Evolutionary conservation across 805 yeast species (phyloP).

Genomic region (Metschnikowia orientalis): DNA sequence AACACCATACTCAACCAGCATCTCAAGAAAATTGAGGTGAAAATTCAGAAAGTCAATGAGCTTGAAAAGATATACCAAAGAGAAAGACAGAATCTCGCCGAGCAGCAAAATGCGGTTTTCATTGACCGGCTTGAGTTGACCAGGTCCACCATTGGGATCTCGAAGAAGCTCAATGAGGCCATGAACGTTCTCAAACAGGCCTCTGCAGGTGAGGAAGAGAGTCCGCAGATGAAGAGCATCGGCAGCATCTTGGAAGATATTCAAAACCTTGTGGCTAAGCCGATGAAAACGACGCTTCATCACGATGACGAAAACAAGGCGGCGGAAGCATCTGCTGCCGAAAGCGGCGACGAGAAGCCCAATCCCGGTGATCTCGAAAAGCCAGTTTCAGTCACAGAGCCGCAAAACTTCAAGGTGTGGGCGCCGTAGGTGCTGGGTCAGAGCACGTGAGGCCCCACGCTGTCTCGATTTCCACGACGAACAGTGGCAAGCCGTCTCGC

Average conservation of each 20-base stretch:
- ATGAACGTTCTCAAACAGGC: conserved; percentile 16
- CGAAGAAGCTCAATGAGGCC: conserved; percentile 43
- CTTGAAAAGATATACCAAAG: conserved; percentile 63
- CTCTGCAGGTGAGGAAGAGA: conserved; percentile 7
- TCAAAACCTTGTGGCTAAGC: conserved; percentile 31
- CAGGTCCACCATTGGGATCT: conserved; percentile 49
- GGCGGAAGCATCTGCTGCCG: conserved; percentile 3
- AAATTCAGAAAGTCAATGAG: conserved; percentile 53
- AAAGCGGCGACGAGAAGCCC: conserved; percentile 5
- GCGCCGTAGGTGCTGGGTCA: conserved; percentile 35
- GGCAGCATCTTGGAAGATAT: conserved; percentile 27
- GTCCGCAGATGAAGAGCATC: conserved; percentile 10
- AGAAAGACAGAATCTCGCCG: conserved; percentile 55
- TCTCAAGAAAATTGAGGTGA: conserved; percentile 59
- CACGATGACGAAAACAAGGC: conserved; percentile 12
- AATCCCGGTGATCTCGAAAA: conserved; percentile 8
- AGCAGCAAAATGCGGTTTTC: conserved; percentile 63
- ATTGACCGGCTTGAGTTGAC: conserved; percentile 64
- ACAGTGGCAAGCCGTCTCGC: too few species aligned
- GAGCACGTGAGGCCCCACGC: too few species aligned
- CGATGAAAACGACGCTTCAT: conserved; percentile 25
- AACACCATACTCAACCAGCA: conserved; percentile 58
- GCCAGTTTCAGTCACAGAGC: conserved; percentile 39
- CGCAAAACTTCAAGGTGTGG: conserved; percentile 43
- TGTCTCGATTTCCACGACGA: too few species aligned